These are phyloP conservation scores for Trichoderma erinaceum DNA, from an alignment of 495 filamentous ascomycete species.

Conservation along the genomic window DNA sequence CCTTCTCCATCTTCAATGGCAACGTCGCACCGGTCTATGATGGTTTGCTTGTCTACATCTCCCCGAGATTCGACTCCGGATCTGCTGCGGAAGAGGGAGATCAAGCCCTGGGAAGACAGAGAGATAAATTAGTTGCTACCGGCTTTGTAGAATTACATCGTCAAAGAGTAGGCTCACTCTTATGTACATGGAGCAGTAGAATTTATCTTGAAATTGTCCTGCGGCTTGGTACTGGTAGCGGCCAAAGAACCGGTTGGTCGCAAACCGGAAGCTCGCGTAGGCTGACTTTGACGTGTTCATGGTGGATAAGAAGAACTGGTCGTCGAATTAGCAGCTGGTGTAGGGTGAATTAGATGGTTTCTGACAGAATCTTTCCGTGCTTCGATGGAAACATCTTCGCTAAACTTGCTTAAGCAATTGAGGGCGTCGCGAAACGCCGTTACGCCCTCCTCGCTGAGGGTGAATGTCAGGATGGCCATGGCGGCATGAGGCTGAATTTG, in stretches of 20 bases:
- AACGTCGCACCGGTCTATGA: slow-evolving; percentile 83
- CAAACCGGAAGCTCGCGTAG: slow-evolving; percentile 75
- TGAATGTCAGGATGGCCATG: slow-evolving; percentile 74
- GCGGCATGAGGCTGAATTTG: slow-evolving; percentile 10
- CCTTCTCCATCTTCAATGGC: slow-evolving; percentile 67
- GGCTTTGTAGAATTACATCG: no score
- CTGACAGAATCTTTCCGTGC: slow-evolving; percentile 52
- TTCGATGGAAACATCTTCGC: slow-evolving; percentile 82
- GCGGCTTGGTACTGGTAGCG: slow-evolving; percentile 58
- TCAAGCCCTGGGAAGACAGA: slow-evolving; percentile 29
- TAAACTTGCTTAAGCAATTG: slow-evolving; percentile 86
- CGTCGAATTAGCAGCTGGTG: slow-evolving; percentile 11
- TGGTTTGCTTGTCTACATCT: slow-evolving; percentile 62
- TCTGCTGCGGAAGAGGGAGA: slow-evolving; percentile 40
- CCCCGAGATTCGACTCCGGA: slow-evolving; percentile 29
- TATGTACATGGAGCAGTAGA: slow-evolving; percentile 43
- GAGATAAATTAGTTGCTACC: background rate
- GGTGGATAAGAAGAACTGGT: slow-evolving; percentile 70
- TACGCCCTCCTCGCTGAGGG: slow-evolving; percentile 67
- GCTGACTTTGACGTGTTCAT: slow-evolving; percentile 92
- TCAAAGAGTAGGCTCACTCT: slow-evolving; percentile 27
- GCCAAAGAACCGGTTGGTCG: slow-evolving; percentile 71
- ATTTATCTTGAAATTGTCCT: slow-evolving; percentile 40
- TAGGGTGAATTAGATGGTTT: background rate
- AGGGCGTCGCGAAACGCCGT: slow-evolving; percentile 73